Conservation (phyloP, 306 rosid species). For the Albizia julibrissin region DNA sequence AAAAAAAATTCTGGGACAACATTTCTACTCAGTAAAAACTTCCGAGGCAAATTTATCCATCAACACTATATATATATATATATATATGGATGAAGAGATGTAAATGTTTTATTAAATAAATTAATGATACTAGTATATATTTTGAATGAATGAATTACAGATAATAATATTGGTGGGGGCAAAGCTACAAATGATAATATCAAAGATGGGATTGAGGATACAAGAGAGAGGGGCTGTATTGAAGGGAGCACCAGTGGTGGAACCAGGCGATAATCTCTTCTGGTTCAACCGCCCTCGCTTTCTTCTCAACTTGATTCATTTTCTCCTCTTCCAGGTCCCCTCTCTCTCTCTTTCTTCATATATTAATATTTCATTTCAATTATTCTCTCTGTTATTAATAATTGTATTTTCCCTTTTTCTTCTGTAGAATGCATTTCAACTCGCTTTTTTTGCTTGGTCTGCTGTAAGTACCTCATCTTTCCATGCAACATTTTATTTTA, state of each 20-base stretch:
- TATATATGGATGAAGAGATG: not conserved
- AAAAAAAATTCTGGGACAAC: too few species aligned
- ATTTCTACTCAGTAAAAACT: too few species aligned
- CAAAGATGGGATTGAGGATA: slow-evolving; percentile 69
- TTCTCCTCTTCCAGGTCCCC: slow-evolving; percentile 75
- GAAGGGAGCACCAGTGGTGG: slow-evolving; percentile 74
- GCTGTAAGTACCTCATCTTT: slow-evolving; percentile 46
- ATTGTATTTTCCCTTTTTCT: not conserved
- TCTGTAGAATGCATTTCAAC: slow-evolving; percentile 76
- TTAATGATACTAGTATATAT: too few species aligned
- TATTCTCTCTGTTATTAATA: not conserved
- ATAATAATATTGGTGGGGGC: slow-evolving; percentile 75
- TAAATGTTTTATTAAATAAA: not conserved
- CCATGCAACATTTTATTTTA: not conserved
- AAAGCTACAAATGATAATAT: slow-evolving; percentile 72
- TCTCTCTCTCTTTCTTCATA: not conserved
- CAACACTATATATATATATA: too few species aligned
- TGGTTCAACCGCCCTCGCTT: slow-evolving; percentile 77
- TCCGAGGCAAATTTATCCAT: too few species aligned
- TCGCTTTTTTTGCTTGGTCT: slow-evolving; percentile 77
- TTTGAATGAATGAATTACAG: slow-evolving; percentile 31
- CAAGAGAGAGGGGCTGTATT: slow-evolving; percentile 74
- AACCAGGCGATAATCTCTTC: slow-evolving; percentile 74
- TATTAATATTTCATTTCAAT: not conserved
- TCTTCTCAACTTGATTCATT: slow-evolving; percentile 67